These are phyloP conservation scores for Diaporthe sp. DNA, from an alignment of 2,329 filamentous ascomycete species.

Conservation along the genomic window DNA sequence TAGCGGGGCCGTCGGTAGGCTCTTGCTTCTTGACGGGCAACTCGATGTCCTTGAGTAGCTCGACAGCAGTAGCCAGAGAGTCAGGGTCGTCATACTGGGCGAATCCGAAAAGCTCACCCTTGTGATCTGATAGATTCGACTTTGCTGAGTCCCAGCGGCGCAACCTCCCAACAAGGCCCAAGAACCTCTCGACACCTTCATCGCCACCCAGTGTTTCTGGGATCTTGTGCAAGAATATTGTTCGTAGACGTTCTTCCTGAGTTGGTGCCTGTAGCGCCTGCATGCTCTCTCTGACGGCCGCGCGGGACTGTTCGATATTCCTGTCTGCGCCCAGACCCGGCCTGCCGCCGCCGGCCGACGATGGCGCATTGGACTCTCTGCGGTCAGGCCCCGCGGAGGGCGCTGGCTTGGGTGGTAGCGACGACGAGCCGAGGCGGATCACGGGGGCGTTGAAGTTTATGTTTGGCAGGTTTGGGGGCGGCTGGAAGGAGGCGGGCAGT, in stretches of 20 bases:
- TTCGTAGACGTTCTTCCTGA: slow-evolving; percentile 90
- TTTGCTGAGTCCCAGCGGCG: slow-evolving; percentile 87
- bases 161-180: slow-evolving; percentile 82
- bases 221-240: slow-evolving; percentile 90
- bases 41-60: slow-evolving; percentile 85
- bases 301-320: slow-evolving; percentile 76
- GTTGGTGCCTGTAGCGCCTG: slow-evolving; percentile 85
- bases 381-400: slow-evolving; percentile 57
- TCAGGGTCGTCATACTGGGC: slow-evolving; percentile 95
- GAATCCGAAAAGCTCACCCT: slow-evolving; percentile 91
- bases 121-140: slow-evolving; percentile 73
- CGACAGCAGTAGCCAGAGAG: slow-evolving; percentile 86
- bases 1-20: slow-evolving; percentile 58
- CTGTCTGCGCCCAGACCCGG: slow-evolving; percentile 73
- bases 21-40: slow-evolving; percentile 85
- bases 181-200: slow-evolving; percentile 82
- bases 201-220: slow-evolving; percentile 84
- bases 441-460: slow-evolving; percentile 99
- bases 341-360: slow-evolving; percentile 55
- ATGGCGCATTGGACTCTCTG: slow-evolving; percentile 60
- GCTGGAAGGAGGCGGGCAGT: slow-evolving; percentile 87
- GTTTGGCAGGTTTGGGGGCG: slow-evolving; percentile 92
- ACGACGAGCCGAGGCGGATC: slow-evolving; percentile 85
- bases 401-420: slow-evolving; percentile 73
- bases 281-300: slow-evolving; percentile 76